These are phyloP conservation scores for Colletotrichum horii DNA, from an alignment of 2,329 filamentous ascomycete genomes.

Conservation along the genomic window DNA sequence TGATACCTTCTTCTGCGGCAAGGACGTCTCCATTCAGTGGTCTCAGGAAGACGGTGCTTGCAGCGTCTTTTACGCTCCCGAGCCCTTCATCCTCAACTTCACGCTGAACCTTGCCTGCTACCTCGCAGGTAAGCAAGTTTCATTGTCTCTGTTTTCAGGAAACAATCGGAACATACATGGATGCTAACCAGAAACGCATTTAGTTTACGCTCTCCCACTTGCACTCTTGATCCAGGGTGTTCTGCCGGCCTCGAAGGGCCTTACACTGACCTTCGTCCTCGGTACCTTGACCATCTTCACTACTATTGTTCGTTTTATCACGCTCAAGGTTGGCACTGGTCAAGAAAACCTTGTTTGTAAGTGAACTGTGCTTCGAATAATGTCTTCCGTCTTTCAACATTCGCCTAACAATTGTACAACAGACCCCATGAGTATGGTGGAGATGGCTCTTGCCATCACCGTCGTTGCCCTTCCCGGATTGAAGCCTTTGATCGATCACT, in stretches of 20 bases:
- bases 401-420: background rate
- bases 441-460: slow-evolving; percentile 27
- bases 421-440: slow-evolving; percentile 27
- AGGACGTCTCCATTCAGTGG: slow-evolving; percentile 37
- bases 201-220: slow-evolving; percentile 37
- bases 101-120: slow-evolving; percentile 37
- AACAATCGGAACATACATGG: background rate
- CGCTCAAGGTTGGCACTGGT: slow-evolving; percentile 27
- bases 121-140: slow-evolving; percentile 27
- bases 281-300: slow-evolving; percentile 29
- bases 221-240: slow-evolving; percentile 31
- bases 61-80: slow-evolving; percentile 37
- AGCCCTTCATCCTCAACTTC: slow-evolving; percentile 39
- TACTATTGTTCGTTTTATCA: slow-evolving; percentile 28
- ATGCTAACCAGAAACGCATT: background rate
- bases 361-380: background rate
- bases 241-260: slow-evolving; percentile 23
- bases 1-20: slow-evolving; percentile 39
- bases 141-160: no score
- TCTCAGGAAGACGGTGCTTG: slow-evolving; percentile 39
- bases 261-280: slow-evolving; percentile 28
- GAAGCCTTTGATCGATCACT: slow-evolving; percentile 25
- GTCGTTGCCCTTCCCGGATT: slow-evolving; percentile 27
- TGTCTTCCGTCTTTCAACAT: background rate
- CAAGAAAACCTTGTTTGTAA: slow-evolving; percentile 31